phyloP scores from a whole-genome alignment of 345 rosid species.

The Eucalyptus caleyi region DNA sequence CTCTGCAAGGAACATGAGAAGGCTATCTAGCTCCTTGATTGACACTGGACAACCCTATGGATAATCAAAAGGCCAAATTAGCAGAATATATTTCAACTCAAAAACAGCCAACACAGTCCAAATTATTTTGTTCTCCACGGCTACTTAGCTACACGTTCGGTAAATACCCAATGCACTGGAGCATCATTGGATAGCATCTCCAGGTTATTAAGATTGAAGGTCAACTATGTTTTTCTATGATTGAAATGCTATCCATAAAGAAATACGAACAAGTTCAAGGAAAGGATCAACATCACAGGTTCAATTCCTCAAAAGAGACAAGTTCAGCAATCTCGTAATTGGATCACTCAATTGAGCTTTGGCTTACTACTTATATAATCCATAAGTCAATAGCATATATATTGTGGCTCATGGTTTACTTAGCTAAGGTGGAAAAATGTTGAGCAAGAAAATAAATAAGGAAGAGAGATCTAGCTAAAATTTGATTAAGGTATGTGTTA shows the following conservation, averaged over 20 bases:
- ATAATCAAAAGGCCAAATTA: not conserved
- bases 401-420: not conserved
- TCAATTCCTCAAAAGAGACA: not conserved
- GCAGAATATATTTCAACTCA: not conserved
- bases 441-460: not conserved
- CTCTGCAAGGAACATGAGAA: conserved; percentile 64
- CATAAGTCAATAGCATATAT: not conserved
- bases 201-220: not conserved
- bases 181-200: not conserved
- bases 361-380: not conserved
- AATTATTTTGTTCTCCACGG: not conserved
- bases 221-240: not conserved
- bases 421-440: not conserved
- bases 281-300: not conserved
- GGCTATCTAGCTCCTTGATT: conserved; percentile 77
- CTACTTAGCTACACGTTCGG: not conserved
- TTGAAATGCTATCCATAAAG: not conserved
- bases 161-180: not conserved
- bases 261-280: not conserved
- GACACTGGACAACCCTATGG: conserved; percentile 90
- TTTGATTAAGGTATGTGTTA: not conserved
- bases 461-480: not conserved
- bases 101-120: not conserved
- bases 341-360: not conserved
- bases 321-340: not conserved